Evolutionary conservation across 2,329 filamentous ascomycete species (phyloP), one percentile per base, ranked within the genome.

Genomic region (Volutella citrinella): DNA sequence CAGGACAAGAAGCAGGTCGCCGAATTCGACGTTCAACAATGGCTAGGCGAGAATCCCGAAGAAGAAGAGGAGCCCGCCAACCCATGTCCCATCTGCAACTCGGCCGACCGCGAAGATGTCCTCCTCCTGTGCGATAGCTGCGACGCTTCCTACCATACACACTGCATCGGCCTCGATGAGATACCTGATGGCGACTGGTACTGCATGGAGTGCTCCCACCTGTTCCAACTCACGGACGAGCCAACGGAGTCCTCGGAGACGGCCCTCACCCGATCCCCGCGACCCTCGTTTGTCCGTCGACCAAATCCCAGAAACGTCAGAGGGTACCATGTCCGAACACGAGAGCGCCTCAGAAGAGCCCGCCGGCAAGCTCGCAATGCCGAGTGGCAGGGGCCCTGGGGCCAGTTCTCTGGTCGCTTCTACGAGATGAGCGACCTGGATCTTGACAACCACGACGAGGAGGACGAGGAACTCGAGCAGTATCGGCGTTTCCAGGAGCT

Each of bases 81-180:
- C 29, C 86, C 87, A 13, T 98, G 93, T 61, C 84, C 87, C 31
- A 75, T 96, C 31, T 98, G 93, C 68, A 83, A 84, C 44, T 77
- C 80, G 31, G 73, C 81, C 48, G 88, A 93, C 47, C 80, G 91
- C 50, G 85, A 93, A 60, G 85, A 94, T 45, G 74, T 89, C 13
- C 76, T 95, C 32, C 80, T 97, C 47, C 78, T 95, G 41, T 98
- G 93, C 65, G 89, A 96, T 60, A 83, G 81, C 54, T 98, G 93
- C 68, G 84, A 95, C 68, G 82, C 83, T 20, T 78, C 86, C 26
- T 95, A 91, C 53, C 93, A 98, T 61, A 89, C 89, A 29, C 87
- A 94, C 61, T 98, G 93, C 61, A 79, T 95, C 42, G 90, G 87
- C 20, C 74, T 95, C 30, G 82, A 90, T 40, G 67, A 72, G 33